Evolutionary conservation across 176 grass and related monocot genomes (phyloP), one percentile per base, ranked within the genome.

Genomic region (Neostapfia colusana): DNA sequence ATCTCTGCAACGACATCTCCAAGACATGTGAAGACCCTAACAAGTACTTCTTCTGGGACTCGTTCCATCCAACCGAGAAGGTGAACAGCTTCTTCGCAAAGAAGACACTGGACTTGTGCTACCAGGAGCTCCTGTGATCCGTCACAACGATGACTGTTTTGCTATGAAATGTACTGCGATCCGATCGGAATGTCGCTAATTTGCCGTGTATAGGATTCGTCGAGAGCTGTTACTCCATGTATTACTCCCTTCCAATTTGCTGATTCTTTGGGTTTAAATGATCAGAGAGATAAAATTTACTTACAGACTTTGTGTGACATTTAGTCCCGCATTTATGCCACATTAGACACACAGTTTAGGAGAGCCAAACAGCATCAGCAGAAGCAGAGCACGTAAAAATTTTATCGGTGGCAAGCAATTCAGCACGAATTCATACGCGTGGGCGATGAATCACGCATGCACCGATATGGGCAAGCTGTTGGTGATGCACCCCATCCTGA

Each of bases 31-130:
- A 58, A 0, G 87, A 96, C 45, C 87, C 93, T 0, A 60, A 59
- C 65, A 92, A 85, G 72, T 96, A 92, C 69, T 68, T 89, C 60
- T 96, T 96, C 80, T 96, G 92, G 92, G 92, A 96, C 72, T 82
- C 92, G 11, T 96, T 96, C 79, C 93, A 96, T 55, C 93, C 93
- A 1, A 92, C 93, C 0, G 81, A 96, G 77, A 96, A 92, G 87
- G 69, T 89, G 10, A 92, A 92, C 70, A 70, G 57, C 2, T 41
- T 92, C 8, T 92, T 92, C 74, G 89, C 81, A 50, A 82, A 83
- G 25, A 31, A 63, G 7, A 89, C 93, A 0, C 48, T 85, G 26
- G 36, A 46, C 4, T 62, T 69, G 7, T 41, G 39, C 69, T 78
- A 83, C 43, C 79, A 59, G 49, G 79, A 91, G 50, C 76, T 91